A percentile compares a stretch with the other conserved stretches of the same genome.
Conservation (phyloP, 305 asterid species). For the Fraxinus ornus region DNA sequence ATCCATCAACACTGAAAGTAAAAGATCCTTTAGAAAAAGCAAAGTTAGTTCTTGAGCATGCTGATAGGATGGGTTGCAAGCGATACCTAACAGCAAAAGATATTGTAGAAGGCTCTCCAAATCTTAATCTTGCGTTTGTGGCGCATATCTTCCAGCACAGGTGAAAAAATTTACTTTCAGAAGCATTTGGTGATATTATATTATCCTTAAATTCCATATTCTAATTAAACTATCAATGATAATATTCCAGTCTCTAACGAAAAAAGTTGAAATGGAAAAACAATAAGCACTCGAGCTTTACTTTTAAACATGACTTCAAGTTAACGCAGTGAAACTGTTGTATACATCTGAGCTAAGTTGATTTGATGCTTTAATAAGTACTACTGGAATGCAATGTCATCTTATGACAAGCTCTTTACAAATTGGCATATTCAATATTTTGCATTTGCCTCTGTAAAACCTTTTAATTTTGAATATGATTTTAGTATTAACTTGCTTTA, state of each 20-base stretch:
- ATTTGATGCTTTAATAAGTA: not conserved
- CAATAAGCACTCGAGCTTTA: not conserved
- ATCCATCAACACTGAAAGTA: conserved; percentile 61
- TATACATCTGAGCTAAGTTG: not conserved
- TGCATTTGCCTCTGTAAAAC: not conserved
- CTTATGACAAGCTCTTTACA: not conserved
- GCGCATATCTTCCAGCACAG: conserved; percentile 97
- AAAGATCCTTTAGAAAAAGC: conserved; percentile 76
- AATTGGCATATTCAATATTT: not conserved
- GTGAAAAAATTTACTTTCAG: conserved; percentile 43
- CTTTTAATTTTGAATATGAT: not conserved
- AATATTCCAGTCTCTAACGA: not conserved
- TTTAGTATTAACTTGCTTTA: not conserved
- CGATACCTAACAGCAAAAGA: conserved; percentile 92
- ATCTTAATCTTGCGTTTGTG: conserved; percentile 97
- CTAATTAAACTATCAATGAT: not conserved
- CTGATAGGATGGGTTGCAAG: conserved; percentile 96
- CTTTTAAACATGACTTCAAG: not conserved
- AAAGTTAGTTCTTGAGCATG: conserved; percentile 86
- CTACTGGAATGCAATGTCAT: not conserved
- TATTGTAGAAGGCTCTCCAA: conserved; percentile 91
- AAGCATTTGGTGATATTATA: not conserved
- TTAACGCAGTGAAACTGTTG: not conserved
- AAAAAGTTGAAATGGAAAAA: conserved; percentile 9
- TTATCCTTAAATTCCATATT: not conserved